A percentile compares a stretch with the other conserved stretches of the same genome.
Conservation (phyloP, 129 eudicot species). For the Saposhnikovia divaricata region DNA sequence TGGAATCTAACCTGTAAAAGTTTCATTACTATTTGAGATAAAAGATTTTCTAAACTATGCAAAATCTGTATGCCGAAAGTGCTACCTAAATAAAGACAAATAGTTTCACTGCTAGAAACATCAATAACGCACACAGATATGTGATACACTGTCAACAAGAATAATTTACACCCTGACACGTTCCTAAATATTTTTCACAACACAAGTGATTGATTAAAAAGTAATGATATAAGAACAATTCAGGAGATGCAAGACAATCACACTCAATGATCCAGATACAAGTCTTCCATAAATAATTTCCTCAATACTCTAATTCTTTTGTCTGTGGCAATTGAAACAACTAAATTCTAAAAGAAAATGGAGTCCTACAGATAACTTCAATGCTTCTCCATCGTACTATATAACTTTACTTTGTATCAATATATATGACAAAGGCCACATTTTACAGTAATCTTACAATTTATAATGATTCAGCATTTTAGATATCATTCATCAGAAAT, state of each 20-base stretch:
- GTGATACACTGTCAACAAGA: background rate
- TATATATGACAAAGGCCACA: background rate
- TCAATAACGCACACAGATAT: background rate
- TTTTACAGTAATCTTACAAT: background rate
- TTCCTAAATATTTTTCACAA: background rate
- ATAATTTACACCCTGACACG: background rate
- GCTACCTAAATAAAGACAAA: background rate
- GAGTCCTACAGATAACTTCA: background rate
- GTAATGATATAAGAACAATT: background rate
- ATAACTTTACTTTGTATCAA: background rate
- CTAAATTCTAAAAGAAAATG: background rate
- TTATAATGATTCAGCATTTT: background rate
- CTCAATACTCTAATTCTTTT: background rate
- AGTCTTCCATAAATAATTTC: background rate
- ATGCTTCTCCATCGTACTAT: background rate
- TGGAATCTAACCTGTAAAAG: slow-evolving; percentile 87
- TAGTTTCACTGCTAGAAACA: background rate
- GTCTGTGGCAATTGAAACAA: background rate
- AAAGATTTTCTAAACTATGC: background rate
- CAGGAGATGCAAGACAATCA: background rate
- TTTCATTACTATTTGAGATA: background rate
- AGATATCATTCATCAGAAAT: background rate
- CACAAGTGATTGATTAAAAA: background rate
- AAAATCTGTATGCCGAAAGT: background rate
- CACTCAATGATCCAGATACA: background rate